A percentile compares a stretch with the other conserved stretches of the same genome.
phyloP scores from a whole-genome alignment of 1,284 basidiomycete species.

The Blastosporella zonata region DNA sequence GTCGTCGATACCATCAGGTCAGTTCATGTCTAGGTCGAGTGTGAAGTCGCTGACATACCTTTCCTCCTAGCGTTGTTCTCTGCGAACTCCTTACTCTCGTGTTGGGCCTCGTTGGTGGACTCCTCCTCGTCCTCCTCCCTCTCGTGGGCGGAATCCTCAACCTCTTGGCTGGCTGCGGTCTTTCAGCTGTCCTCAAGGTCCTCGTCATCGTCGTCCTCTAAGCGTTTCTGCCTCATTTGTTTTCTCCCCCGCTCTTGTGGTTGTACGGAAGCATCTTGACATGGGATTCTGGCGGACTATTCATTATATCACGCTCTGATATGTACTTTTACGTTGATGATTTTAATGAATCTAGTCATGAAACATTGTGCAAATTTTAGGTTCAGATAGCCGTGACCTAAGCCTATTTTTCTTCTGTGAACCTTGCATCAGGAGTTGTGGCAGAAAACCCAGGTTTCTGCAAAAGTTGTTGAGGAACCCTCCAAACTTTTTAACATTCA shows the following conservation, averaged over 20 bases:
- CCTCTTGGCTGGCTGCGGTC: background rate
- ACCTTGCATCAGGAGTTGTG: too few relatives aligned
- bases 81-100: background rate
- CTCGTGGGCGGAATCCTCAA: background rate
- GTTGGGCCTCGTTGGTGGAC: background rate
- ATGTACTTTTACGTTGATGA: too few relatives aligned
- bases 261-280: too few relatives aligned
- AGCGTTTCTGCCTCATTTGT: background rate
- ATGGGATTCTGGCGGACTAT: too few relatives aligned
- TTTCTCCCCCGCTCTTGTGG: background rate
- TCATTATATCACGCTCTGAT: too few relatives aligned
- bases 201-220: background rate
- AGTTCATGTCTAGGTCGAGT: background rate
- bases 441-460: too few relatives aligned
- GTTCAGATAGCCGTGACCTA: too few relatives aligned
- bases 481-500: too few relatives aligned
- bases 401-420: too few relatives aligned
- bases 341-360: too few relatives aligned
- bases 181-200: background rate
- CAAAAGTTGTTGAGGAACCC: too few relatives aligned
- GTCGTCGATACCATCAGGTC: background rate
- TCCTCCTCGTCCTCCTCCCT: background rate
- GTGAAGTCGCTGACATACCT: background rate
- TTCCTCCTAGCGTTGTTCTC: background rate
- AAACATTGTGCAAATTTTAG: too few relatives aligned